Conservation (phyloP, 129 eudicot species). For the Saposhnikovia divaricata region DNA sequence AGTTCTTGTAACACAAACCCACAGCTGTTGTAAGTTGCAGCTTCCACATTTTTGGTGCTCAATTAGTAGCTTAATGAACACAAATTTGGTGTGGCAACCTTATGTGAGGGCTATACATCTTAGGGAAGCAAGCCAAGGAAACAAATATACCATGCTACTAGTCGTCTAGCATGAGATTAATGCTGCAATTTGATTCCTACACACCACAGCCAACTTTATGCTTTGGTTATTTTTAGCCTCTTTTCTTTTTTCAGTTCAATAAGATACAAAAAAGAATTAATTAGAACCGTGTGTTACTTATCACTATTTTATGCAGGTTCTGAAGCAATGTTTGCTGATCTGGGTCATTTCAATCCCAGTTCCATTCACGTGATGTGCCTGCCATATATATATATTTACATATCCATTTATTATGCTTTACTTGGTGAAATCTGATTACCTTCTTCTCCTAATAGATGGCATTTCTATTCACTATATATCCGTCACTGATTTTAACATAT, state of each 20-base stretch:
- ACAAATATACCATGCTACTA: background rate
- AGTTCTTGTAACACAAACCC: background rate
- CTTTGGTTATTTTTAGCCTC: background rate
- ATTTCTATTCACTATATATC: constrained; percentile 46
- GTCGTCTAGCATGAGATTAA: background rate
- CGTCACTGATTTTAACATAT: constrained; percentile 51
- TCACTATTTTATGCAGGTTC: constrained; percentile 31
- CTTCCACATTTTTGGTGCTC: background rate
- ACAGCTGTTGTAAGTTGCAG: background rate
- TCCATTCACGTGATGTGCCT: constrained; percentile 51
- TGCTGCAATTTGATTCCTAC: background rate
- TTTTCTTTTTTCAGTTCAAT: background rate
- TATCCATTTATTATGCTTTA: constrained; percentile 1
- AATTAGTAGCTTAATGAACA: background rate
- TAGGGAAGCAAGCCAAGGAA: background rate
- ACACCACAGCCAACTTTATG: background rate
- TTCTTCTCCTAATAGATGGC: constrained; percentile 33
- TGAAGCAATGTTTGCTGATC: constrained; percentile 76
- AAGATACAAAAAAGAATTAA: background rate
- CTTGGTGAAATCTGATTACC: constrained; percentile 5
- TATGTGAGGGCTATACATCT: background rate
- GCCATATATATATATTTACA: background rate
- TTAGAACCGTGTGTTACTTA: background rate
- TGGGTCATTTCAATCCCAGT: constrained; percentile 52
- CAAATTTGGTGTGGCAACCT: background rate